Base-by-base conservation (phyloP, 352 stramenopile species). In the Globisporangium recalcitrans region DNA sequence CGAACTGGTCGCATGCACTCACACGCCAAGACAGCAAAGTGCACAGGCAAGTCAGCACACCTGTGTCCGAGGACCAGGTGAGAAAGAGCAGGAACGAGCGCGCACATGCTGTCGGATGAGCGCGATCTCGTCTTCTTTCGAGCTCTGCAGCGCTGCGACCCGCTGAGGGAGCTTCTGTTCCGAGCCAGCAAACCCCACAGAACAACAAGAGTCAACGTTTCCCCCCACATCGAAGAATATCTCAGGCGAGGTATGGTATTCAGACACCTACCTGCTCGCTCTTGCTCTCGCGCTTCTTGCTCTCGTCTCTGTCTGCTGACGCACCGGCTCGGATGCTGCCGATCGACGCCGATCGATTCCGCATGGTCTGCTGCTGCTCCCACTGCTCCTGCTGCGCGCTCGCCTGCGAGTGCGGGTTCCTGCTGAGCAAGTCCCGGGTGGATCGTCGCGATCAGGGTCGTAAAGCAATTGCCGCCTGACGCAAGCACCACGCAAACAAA, bases 381-480 rank as follows among this genome's bases (percentile, higher is more conserved):
- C 55, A 38, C 21, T 51, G 56, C 52, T 66, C 40, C 5, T 31
- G 27, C 27, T 31, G 27, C n/a, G n/a, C n/a, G n/a, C n/a, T n/a
- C n/a, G n/a, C n/a, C 10, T 47, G 7, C 48, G 14, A 36, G 27
- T 47, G 62, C 49, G 63, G 68, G 53, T 77, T 75, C 59, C 80
- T 62, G 52, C 58, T 71, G 24, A 92, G 67, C 26, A 92, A 62
- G 2, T 78, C 65, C 21, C 78, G 72, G 88, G 34, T 95, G 84
- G 54, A 96, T 95, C 11, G 87, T 96, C 32, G 86, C 84, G 47
- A 95, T 84, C 4, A 96, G 68, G 16, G 81, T 89, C 60, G 84
- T 94, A 54, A 88, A 91, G 48, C 79, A 95, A 60, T 96, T 95
- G 26, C 91, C 91, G 14, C 88, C 88, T 85, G 67, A 49, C 14